Conservation (phyloP, 306 rosid species). For the Astragalus glycyphyllos region DNA sequence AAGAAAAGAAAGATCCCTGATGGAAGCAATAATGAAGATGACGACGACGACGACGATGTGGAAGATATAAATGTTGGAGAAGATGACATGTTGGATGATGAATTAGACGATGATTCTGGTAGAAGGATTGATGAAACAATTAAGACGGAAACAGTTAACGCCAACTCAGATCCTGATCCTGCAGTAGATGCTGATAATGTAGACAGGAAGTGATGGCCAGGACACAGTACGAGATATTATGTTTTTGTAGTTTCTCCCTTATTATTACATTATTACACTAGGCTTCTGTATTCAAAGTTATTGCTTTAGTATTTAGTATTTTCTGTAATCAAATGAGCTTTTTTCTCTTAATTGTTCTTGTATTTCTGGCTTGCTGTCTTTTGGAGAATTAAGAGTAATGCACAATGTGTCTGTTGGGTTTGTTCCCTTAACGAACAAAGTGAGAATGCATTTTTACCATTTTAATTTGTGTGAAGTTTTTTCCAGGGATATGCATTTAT, state of each 20-base stretch:
- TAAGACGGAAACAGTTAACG: conserved; percentile 54
- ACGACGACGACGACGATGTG: conserved; percentile 87
- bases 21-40: conserved; percentile 79
- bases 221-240: conserved; percentile 11
- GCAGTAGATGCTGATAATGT: conserved; percentile 51
- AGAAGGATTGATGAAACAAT: conserved; percentile 72
- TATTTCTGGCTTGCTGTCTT: background rate
- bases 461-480: conserved; percentile 10
- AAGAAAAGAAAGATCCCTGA: conserved; percentile 88
- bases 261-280: conserved; percentile 24
- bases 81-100: conserved; percentile 96
- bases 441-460: conserved; percentile 1
- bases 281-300: conserved; percentile 32
- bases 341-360: background rate
- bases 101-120: conserved; percentile 72
- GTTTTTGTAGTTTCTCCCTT: conserved; percentile 38
- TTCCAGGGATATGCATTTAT: background rate
- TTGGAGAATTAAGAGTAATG: conserved; percentile 32
- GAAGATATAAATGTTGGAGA: conserved; percentile 91
- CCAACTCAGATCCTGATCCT: conserved; percentile 51
- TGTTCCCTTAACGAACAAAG: conserved; percentile 37
- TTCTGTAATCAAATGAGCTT: conserved; percentile 36
- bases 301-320: conserved; percentile 29
- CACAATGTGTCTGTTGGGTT: conserved; percentile 15
- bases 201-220: conserved; percentile 47